Evolutionary conservation across 441 rosid species (phyloP), one percentile per base, ranked within the genome.

Genomic region (Eugenia klotzschiana): DNA sequence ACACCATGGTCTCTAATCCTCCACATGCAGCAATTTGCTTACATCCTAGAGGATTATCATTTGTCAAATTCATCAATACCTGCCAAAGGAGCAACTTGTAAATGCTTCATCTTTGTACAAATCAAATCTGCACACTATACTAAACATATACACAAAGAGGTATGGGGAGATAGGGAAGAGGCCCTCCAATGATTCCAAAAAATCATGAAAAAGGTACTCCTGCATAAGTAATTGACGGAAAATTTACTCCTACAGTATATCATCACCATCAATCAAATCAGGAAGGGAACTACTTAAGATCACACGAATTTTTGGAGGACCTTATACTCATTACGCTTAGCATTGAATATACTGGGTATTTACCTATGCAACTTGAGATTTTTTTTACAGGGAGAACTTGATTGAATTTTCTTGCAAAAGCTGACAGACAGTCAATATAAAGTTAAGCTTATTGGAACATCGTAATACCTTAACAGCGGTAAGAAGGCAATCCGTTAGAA

Each of bases 41-140:
- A 89, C 99, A 96, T 58, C 98, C 96, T 56, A 89, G 82, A 77
- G 96, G 89, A 81, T 96, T 94, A 83, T 93, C 98, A 88, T 96
- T 95, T 29, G 99, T 95, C 85, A 96, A 89, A 89, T 97, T 97
- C 98, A 97, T 97, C 84, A 97, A 90, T 86, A 97, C 99, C 99
- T 97, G 93, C 88, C 84, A 85, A 85, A 51, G 83, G 33, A 55
- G 60, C 52, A 81, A 82, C 37, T 51, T 11, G 3, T 80, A 27
- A 80, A 29, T 54, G 57, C n/a, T 51, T 80, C 41, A 26, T 51
- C 12, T 27, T 50, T 29, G 27, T 80, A 58, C 37, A 14, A 54
- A 84, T 41, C 27, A 56, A 60, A 23, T 74, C 80, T 13, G 79
- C 79, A 51, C 53, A 51, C 55, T 23, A 33, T 14, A 81, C 51